A percentile compares a stretch with the other conserved stretches of the same genome.
Evolutionary conservation across 2,329 filamentous ascomycete species (phyloP).

Genomic region (Xylariaceae sp.): DNA sequence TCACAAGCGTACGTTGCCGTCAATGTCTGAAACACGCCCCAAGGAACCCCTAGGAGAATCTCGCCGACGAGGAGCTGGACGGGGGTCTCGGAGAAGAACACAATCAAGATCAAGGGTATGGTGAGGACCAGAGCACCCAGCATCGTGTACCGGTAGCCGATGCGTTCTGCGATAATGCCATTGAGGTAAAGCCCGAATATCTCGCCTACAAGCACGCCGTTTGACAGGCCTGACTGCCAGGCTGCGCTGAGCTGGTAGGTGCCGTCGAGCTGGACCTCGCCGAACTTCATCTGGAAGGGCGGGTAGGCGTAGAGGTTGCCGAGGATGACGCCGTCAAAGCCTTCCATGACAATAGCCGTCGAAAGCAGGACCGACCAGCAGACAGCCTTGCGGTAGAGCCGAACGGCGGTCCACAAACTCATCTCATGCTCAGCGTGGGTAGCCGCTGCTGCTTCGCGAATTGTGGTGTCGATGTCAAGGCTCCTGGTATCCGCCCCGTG

Average conservation of each 20-base stretch:
- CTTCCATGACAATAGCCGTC: conserved; percentile 29
- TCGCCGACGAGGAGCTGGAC: conserved; percentile 30
- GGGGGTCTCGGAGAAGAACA: conserved; percentile 35
- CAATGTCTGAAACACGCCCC: conserved; percentile 35
- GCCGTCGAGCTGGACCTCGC: conserved; percentile 21
- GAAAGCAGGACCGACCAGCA: conserved; percentile 23
- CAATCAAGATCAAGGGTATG: conserved; percentile 37
- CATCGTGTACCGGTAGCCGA: conserved; percentile 36
- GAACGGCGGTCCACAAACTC: not conserved
- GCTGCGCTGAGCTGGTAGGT: not conserved
- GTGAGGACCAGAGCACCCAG: conserved; percentile 32
- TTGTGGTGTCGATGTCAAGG: too few species aligned
- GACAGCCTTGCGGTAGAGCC: conserved; percentile 2
- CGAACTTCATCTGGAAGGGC: conserved; percentile 30
- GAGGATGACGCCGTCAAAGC: conserved; percentile 28
- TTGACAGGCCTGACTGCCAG: not conserved
- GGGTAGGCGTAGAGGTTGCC: conserved; percentile 34
- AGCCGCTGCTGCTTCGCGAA: not conserved
- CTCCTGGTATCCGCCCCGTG: too few species aligned
- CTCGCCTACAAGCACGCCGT: conserved; percentile 30
- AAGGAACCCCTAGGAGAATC: conserved; percentile 35
- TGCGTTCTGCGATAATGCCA: conserved; percentile 37
- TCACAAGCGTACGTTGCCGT: conserved; percentile 40
- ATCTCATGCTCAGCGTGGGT: not conserved
- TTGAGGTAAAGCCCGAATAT: conserved; percentile 41